Conservation (phyloP, 2,329 filamentous ascomycete genomes). For the Curvularia hawaiiensis region DNA sequence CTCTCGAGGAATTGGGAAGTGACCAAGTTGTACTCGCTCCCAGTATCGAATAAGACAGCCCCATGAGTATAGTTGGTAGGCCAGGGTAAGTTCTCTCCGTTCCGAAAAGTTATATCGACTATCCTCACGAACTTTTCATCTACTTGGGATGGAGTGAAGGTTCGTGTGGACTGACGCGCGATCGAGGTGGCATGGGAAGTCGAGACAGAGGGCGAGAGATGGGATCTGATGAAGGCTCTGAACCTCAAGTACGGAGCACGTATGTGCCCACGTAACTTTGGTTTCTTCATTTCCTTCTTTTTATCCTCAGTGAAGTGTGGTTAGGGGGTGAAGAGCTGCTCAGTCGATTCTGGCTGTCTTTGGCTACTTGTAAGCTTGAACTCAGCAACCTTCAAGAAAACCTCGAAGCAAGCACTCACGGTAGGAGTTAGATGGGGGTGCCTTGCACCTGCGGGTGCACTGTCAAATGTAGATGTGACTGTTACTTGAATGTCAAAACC, state of each 20-base stretch:
- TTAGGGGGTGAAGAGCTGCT: neutral
- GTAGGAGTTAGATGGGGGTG: neutral
- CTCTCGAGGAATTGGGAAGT: neutral
- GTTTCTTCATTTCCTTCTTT: neutral
- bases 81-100: neutral
- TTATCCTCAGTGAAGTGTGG: neutral
- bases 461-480: neutral
- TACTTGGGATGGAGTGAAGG: neutral
- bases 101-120: neutral
- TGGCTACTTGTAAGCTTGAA: neutral
- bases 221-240: neutral
- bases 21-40: neutral
- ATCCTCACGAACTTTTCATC: neutral
- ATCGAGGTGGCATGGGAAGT: neutral
- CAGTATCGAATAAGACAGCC: neutral
- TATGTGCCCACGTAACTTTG: neutral
- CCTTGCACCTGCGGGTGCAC: neutral
- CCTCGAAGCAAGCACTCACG: neutral
- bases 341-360: neutral
- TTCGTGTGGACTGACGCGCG: neutral
- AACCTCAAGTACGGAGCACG: neutral
- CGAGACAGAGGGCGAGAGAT: neutral
- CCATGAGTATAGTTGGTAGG: neutral
- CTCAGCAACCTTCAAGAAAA: neutral
- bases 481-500: neutral